Percentiles rank a stretch among this genome's conserved stretches.
Evolutionary conservation across 192 early-diverging fungal species (phyloP).

Genomic region (Jimgerdemannia lactiflua): DNA sequence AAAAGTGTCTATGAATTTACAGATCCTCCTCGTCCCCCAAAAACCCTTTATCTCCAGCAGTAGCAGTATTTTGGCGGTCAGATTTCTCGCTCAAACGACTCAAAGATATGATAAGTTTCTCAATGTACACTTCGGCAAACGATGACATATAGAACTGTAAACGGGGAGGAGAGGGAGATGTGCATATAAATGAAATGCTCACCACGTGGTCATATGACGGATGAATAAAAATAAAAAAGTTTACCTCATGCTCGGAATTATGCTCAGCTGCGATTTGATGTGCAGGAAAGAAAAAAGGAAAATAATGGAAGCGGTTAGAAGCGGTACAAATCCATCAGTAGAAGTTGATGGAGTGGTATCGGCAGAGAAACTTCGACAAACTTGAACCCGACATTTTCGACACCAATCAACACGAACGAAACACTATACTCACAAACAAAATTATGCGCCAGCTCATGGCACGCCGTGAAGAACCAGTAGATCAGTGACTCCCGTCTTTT

Average conservation of each 20-base stretch:
- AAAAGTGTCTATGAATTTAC: no score
- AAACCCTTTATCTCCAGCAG: no score
- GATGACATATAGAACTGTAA: slow-evolving; percentile 68
- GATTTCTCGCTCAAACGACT: background rate
- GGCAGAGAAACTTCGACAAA: no score
- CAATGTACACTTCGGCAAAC: slow-evolving; percentile 69
- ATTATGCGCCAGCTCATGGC: slow-evolving; percentile 85
- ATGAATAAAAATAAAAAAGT: background rate
- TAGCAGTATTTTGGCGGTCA: background rate
- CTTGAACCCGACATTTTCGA: no score
- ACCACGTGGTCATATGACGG: background rate
- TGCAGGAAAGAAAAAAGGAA: no score
- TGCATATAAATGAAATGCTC: no score
- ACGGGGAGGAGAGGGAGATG: no score
- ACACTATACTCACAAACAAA: slow-evolving; percentile 44
- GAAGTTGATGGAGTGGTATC: no score
- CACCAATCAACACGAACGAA: no score
- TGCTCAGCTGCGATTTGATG: slow-evolving; percentile 29
- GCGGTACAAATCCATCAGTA: no score
- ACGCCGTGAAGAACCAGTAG: slow-evolving; percentile 85
- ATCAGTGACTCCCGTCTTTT: slow-evolving; percentile 41
- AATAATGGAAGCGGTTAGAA: no score
- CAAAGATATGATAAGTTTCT: slow-evolving; percentile 29
- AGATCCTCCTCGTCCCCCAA: no score
- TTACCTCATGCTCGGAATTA: slow-evolving; percentile 68